Evolutionary conservation across 2,329 filamentous ascomycete species (phyloP), one percentile per base, ranked within the genome.

Genomic region (Aspergillus tubingensis): DNA sequence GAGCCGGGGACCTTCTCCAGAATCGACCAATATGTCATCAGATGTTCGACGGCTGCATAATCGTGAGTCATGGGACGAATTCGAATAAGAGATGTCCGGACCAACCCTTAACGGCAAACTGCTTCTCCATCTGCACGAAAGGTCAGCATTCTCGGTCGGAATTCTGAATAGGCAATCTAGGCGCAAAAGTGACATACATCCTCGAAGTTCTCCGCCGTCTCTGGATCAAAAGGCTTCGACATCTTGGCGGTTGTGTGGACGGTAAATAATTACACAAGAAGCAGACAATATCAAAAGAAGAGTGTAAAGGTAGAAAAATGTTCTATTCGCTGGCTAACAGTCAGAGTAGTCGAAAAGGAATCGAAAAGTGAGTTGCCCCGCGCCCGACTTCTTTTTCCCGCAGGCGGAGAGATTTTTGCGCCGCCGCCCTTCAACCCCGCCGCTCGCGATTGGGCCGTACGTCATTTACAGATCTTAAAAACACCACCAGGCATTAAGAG

Each of bases 11-110:
- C 86, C 75, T 90, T 92, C 79, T 97, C 90, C 70, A 99, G 90
- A 74, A 99, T 94, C 55, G 88, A 84, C 94, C 94, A 99, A 84
- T 99, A 98, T 52, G 94, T 97, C 73, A 91, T 86, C 85, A 99
- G 91, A 78, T 99, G 95, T 78, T 96, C 91, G 39, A 98, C 95
- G 54, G 90, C 93, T 72, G 60, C 55, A 27, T 39, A 13, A 54
- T 15, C n/a, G 60, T 72, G 41, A 64, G 62, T 48, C 17, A 47
- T 8, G 19, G 32, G 19, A n/a, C 3, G 10, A 27, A 54, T 23
- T 21, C 49, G 55, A 44, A 23, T 25, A 3, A 54, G 11, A 8
- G 36, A 25, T 19, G 51, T 30, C 43, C 15, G 52, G 51, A 62
- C 69, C 49, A 72, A 92, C 91, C 90, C 83, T 98, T 98, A 71